These are phyloP conservation scores for Nepenthes mirabilis DNA, from an alignment of 148 eudicot genomes.

Conservation along the genomic window DNA sequence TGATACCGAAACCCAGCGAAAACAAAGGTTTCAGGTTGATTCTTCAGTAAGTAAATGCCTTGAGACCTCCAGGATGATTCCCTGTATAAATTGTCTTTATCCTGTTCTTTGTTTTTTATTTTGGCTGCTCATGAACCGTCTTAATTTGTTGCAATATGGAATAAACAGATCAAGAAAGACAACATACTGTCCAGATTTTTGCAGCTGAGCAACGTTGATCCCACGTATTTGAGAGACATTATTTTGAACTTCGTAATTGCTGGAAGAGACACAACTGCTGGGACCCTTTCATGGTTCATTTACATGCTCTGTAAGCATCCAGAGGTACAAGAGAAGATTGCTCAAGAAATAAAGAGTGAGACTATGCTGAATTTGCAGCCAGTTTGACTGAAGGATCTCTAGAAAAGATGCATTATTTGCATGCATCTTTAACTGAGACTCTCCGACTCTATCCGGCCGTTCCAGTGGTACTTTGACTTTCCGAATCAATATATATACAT, in stretches of 20 bases:
- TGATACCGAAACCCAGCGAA: conserved; percentile 22
- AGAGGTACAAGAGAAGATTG: conserved; percentile 41
- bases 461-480: conserved; percentile 26
- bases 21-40: neutral
- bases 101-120: neutral
- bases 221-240: conserved; percentile 49
- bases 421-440: conserved; percentile 53
- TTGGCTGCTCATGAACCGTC: neutral
- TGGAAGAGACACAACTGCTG: conserved; percentile 59
- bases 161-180: conserved; percentile 25
- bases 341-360: conserved; percentile 28
- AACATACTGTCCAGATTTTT: conserved; percentile 61
- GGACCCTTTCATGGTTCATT: conserved; percentile 61
- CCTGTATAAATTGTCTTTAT: neutral
- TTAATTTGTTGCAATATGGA: neutral
- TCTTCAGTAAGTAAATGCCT: conserved; percentile 4
- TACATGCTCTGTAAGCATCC: conserved; percentile 64
- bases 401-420: conserved; percentile 53
- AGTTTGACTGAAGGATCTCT: conserved; percentile 34
- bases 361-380: conserved; percentile 15
- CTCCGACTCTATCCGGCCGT: conserved; percentile 50
- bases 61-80: neutral
- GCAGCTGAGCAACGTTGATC: conserved; percentile 38
- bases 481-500: too few species aligned
- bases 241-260: conserved; percentile 60